A percentile compares a stretch with the other conserved stretches of the same genome.
Conservation (phyloP, 2,329 filamentous ascomycete species). For the Tolypocladium ovalisporum region DNA sequence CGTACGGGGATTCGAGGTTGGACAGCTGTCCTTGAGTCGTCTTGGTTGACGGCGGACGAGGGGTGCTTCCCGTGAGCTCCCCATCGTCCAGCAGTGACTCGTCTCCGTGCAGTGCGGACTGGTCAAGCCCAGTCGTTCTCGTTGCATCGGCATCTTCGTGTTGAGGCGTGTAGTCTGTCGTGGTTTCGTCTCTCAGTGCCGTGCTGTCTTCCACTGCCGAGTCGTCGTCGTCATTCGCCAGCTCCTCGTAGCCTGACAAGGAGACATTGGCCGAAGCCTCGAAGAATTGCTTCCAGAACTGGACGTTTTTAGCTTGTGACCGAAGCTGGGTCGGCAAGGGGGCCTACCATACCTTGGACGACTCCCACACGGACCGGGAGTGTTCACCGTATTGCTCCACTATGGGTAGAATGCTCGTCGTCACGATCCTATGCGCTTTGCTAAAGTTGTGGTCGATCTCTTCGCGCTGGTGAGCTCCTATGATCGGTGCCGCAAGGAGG, state of each 20-base stretch:
- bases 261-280: slow-evolving; percentile 97
- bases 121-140: slow-evolving; percentile 18
- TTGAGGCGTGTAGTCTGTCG: slow-evolving; percentile 35
- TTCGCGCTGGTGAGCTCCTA: slow-evolving; percentile 20
- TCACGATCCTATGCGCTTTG: slow-evolving; percentile 91
- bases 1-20: slow-evolving; percentile 66
- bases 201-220: slow-evolving; percentile 38
- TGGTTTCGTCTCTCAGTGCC: slow-evolving; percentile 44
- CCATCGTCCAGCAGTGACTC: slow-evolving; percentile 60
- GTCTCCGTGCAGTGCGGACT: slow-evolving; percentile 32
- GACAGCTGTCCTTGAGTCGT: slow-evolving; percentile 44
- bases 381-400: slow-evolving; percentile 94
- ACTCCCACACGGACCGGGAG: slow-evolving; percentile 90
- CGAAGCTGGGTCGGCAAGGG: neutral
- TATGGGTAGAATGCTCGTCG: slow-evolving; percentile 80
- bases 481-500: slow-evolving; percentile 2
- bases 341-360: slow-evolving; percentile 59
- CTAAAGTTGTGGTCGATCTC: slow-evolving; percentile 99
- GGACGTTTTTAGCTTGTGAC: neutral
- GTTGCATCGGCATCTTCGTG: slow-evolving; percentile 24
- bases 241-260: slow-evolving; percentile 85
- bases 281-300: slow-evolving; percentile 99
- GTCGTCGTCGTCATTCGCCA: slow-evolving; percentile 55
- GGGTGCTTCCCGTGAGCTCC: slow-evolving; percentile 57
- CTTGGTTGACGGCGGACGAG: slow-evolving; percentile 42